These are phyloP conservation scores for Planoprotostelium fungivorum DNA, from an alignment of 78 protist genomes.

Conservation along the genomic window DNA sequence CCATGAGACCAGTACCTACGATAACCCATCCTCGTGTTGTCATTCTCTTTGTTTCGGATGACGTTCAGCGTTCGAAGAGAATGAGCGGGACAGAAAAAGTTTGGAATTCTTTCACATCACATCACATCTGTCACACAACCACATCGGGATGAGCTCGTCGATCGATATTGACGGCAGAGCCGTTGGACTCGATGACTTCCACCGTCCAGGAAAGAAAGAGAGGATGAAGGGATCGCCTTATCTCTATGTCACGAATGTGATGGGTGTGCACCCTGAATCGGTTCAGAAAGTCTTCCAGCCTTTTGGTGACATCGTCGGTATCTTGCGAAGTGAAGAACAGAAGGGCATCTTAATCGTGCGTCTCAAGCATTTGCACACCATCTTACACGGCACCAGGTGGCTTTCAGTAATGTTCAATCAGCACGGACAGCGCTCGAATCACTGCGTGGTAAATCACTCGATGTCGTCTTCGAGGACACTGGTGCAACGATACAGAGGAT, in stretches of 20 bases:
- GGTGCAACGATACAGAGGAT: background rate
- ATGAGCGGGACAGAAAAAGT: too few relatives aligned
- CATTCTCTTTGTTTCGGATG: too few relatives aligned
- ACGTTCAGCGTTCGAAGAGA: too few relatives aligned
- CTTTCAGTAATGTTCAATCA: background rate
- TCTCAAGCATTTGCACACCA: background rate
- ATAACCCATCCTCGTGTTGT: background rate
- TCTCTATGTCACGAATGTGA: background rate
- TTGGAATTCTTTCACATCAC: too few relatives aligned
- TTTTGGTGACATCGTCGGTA: background rate
- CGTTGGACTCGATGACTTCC: background rate
- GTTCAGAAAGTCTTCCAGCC: background rate
- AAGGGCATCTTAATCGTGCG: background rate
- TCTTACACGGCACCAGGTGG: background rate
- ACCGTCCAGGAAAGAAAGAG: background rate
- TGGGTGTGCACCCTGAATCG: background rate
- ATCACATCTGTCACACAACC: too few relatives aligned
- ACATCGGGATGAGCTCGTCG: too few relatives aligned
- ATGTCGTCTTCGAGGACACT: background rate
- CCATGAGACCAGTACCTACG: background rate
- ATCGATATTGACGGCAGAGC: too few relatives aligned
- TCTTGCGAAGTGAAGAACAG: background rate
- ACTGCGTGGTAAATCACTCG: too few relatives aligned
- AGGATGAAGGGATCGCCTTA: background rate
- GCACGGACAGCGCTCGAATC: background rate